Evolutionary conservation across 768 basidiomycete genomes (phyloP).

Genomic region (Suillus paluster): DNA sequence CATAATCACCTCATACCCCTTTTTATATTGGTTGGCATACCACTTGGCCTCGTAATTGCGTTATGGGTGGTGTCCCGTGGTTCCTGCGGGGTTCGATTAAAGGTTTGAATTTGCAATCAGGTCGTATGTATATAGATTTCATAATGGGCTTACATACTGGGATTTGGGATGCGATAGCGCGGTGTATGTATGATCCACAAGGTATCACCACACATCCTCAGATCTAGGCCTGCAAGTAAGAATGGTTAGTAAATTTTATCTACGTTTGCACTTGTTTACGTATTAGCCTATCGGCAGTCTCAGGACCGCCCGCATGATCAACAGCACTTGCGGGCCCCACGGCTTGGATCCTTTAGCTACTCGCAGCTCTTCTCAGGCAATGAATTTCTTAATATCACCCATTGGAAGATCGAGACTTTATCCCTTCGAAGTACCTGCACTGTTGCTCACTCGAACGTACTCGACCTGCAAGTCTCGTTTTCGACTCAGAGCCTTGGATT

Average conservation of each 20-base stretch:
- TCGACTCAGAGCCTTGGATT: neutral
- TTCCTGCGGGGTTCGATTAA: slow-evolving; percentile 9
- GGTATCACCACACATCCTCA: too few species aligned
- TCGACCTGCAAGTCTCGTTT: neutral
- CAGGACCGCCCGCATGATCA: neutral
- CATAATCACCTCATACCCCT: neutral
- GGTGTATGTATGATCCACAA: too few species aligned
- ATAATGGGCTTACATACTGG: too few species aligned
- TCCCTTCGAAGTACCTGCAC: neutral
- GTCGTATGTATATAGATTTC: too few species aligned
- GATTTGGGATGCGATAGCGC: too few species aligned
- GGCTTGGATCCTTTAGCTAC: neutral
- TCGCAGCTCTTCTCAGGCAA: neutral
- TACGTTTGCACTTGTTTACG: neutral
- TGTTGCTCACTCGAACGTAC: neutral
- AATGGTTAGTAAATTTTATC: too few species aligned
- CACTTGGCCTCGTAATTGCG: slow-evolving; percentile 36
- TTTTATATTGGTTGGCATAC: slow-evolving; percentile 32
- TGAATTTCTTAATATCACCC: neutral
- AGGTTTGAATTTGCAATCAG: neutral
- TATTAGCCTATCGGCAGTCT: neutral
- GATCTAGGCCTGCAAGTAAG: too few species aligned
- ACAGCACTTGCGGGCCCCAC: neutral
- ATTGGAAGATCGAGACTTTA: neutral
- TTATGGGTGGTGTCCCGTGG: slow-evolving; percentile 38